Evolutionary conservation across 192 early-diverging fungal species (phyloP), one percentile per base, ranked within the genome.

Genomic region (Dissophora globulifera): DNA sequence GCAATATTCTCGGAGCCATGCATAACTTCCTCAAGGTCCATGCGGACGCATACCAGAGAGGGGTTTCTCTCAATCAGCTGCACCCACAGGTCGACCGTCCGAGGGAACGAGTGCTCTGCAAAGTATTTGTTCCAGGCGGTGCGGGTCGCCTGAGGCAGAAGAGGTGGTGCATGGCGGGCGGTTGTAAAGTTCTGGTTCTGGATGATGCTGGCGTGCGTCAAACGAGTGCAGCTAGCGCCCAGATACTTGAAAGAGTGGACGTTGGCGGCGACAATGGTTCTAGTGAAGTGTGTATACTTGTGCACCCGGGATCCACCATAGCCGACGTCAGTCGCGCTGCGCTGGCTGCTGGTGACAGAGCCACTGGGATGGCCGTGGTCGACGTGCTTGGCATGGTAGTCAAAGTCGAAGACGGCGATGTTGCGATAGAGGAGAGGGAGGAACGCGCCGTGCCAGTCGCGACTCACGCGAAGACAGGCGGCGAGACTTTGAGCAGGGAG

Each of bases 221-320:
- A 31, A 31, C 33, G 30, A 31, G 51, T 53, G 31, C 30, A 29
- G 17, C 4, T 53, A 17, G 3, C 51, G 31, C 29, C 51, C 51
- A 53, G 31, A n/a, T 19, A 53, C 6, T 32, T 10, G 30, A 53
- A 33, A 16, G 51, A 53, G 19, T 53, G 51, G 29, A 53, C 30
- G n/a, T 53, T 53, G 9, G 51, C 51, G 4, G 26, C n/a, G 16
- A n/a, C 6, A n/a, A 32, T 53, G n/a, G 29, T 53, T 31, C 19
- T 53, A 12, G 30, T 45, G 43, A 17, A n/a, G 43, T 45, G 43
- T 17, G 43, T n/a, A n/a, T 45, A 45, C 16, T 45, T 45, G 43
- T 12, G n/a, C 15, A 45, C 43, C 43, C n/a, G 43, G 16, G 15
- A n/a, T 17, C 43, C 43, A 4, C 43, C 43, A n/a, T 38, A 38